These are phyloP conservation scores for Yamadazyma conglobata DNA, from an alignment of 1,139 yeast species.

Conservation along the genomic window DNA sequence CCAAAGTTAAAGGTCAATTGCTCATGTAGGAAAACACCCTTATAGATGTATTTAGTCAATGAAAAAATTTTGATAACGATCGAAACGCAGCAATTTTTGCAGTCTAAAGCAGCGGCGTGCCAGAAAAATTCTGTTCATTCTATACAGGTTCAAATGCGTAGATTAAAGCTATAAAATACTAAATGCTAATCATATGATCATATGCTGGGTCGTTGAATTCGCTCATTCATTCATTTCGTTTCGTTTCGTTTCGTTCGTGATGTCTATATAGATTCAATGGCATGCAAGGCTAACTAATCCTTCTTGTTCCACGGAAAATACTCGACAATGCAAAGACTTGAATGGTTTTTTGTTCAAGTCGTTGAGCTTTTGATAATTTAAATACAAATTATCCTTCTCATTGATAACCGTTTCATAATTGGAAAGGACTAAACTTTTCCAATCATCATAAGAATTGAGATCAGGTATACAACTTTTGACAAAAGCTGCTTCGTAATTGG, in stretches of 20 bases:
- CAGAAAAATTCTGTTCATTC: too few relatives aligned
- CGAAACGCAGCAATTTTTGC: too few relatives aligned
- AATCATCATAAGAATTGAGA: constrained; percentile 39
- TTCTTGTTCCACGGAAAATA: constrained; percentile 28
- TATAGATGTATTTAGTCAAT: too few relatives aligned
- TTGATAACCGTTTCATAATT: constrained; percentile 21
- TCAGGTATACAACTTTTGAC: constrained; percentile 39
- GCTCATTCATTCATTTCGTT: too few relatives aligned
- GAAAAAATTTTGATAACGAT: too few relatives aligned
- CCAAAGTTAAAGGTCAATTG: too few relatives aligned
- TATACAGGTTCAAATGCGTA: too few relatives aligned
- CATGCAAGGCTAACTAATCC: constrained; percentile 26
- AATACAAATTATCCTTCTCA: constrained; percentile 15
- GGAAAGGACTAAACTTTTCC: constrained; percentile 37
- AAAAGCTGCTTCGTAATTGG: constrained; percentile 32
- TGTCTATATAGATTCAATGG: not conserved
- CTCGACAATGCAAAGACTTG: constrained; percentile 16
- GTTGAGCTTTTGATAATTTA: constrained; percentile 15
- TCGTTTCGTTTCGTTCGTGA: too few relatives aligned
- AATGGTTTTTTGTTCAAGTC: constrained; percentile 1
- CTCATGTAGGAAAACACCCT: too few relatives aligned
- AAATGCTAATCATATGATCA: not conserved
- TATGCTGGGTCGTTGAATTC: not conserved
- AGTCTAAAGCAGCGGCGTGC: too few relatives aligned
- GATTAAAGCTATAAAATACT: not conserved